Base-by-base conservation (phyloP, 2,329 filamentous ascomycete genomes). In the Cryoendolithus antarcticus region DNA sequence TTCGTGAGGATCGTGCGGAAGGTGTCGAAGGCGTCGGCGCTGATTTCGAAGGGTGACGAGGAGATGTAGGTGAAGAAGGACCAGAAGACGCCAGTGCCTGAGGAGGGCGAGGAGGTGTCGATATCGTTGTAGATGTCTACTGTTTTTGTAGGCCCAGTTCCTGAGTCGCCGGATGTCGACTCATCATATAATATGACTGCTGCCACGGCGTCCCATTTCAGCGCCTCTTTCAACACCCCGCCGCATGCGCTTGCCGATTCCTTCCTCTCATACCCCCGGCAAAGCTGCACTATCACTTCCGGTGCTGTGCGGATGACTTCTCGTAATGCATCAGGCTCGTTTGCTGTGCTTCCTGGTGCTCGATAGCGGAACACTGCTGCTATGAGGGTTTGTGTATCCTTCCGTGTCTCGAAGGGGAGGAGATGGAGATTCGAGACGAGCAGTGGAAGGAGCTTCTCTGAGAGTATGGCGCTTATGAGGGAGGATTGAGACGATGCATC, bases 11-110 rank as follows among this genome's bases (percentile, higher is more conserved):
- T 79, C 72, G 94, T 85, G 60, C 89, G 75, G 63, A 98, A 98
- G 4, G 89, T 96, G 42, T 88, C 94, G 61, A 98, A 98, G 1
- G 91, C 89, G 67, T 98, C 91, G 27, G 91, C 89, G 53, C 86
- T 88, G 48, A 96, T 85, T 66, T 98, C 91, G 55, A 98, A 98
- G 24, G 83, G 88, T 51, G 86, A 86, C 63, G 86, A 86, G 64
- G 96, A 88, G 53, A 98, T 93, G 86, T 89, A 98, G 45, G 82
- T 77, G 57, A 98, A 96, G 64, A 96, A 96, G 34, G 76, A 80
- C 91, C 91, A 98, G 60, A 98, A 95, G 2, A 95, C 77, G 3
- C 89, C 89, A 33, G 77, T 73, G 9, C 88, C 88, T 34, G 74
- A 81, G 52, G 91, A 82, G 28, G 74, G 77, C 31, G 77, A 65